Evolutionary conservation across 2,329 filamentous ascomycete genomes (phyloP).

Genomic region (Colletotrichum eleusines): DNA sequence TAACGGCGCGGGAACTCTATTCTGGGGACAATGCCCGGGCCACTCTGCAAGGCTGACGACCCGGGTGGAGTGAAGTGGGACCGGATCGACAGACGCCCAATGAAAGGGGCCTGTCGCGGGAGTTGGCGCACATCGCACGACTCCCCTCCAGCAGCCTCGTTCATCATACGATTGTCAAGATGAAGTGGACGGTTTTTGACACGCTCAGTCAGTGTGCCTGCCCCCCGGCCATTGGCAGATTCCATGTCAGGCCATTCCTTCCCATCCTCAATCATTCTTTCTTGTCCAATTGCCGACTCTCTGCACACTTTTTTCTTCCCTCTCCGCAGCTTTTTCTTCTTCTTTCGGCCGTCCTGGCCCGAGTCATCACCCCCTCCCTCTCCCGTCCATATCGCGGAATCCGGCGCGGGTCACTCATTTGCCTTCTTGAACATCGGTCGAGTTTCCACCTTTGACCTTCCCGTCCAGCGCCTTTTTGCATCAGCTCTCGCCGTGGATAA

Average conservation of each 20-base stretch:
- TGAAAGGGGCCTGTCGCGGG: conserved; percentile 11
- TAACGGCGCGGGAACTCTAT: conserved; percentile 39
- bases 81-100: conserved; percentile 24
- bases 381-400: conserved; percentile 21
- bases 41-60: conserved; percentile 36
- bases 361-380: conserved; percentile 22
- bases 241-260: conserved; percentile 42
- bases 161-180: conserved; percentile 53
- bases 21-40: conserved; percentile 26
- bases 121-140: conserved; percentile 42
- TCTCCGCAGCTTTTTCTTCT: conserved; percentile 6
- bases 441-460: conserved; percentile 26
- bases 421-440: conserved; percentile 29
- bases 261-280: conserved; percentile 26
- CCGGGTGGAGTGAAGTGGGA: conserved; percentile 6
- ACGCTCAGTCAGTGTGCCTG: conserved; percentile 36
- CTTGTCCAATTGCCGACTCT: conserved; percentile 24
- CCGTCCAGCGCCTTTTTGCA: conserved; percentile 7
- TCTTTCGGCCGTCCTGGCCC: conserved; percentile 35
- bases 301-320: conserved; percentile 22
- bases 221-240: conserved; percentile 40
- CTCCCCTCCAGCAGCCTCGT: conserved; percentile 52
- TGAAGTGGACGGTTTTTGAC: conserved; percentile 42
- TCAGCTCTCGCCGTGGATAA: background rate
- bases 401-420: conserved; percentile 33